These are phyloP conservation scores for Bidens hawaiensis DNA, from an alignment of 140 eudicot genomes.

Conservation along the genomic window DNA sequence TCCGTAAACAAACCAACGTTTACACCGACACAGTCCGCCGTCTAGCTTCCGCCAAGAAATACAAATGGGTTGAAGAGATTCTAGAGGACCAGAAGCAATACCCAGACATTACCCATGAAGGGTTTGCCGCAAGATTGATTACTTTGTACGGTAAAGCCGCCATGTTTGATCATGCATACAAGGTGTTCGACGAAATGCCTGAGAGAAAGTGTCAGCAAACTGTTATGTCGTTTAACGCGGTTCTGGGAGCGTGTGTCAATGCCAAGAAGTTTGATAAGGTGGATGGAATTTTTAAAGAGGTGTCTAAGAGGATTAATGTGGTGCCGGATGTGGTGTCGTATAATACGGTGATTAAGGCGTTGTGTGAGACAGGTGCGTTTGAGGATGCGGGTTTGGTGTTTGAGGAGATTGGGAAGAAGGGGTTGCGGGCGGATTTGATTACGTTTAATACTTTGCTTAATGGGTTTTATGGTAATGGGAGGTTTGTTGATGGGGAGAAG, in stretches of 20 bases:
- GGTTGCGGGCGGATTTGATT: slow-evolving; percentile 43
- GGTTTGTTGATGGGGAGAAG: slow-evolving; percentile 53
- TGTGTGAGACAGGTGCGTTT: slow-evolving; percentile 40
- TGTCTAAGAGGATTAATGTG: slow-evolving; percentile 31
- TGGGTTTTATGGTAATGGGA: slow-evolving; percentile 31
- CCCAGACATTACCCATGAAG: slow-evolving; percentile 41
- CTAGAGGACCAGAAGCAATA: slow-evolving; percentile 52
- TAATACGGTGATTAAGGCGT: slow-evolving; percentile 43
- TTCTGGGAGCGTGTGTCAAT: slow-evolving; percentile 45
- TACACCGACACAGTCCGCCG: slow-evolving; percentile 49
- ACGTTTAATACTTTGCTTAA: slow-evolving; percentile 50
- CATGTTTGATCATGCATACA: slow-evolving; percentile 60
- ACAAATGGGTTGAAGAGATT: slow-evolving; percentile 47
- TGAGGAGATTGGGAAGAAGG: slow-evolving; percentile 52
- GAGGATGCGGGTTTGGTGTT: slow-evolving; percentile 35
- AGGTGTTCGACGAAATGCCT: slow-evolving; percentile 80
- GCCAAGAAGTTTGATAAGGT: slow-evolving; percentile 36
- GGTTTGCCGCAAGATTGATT: slow-evolving; percentile 41
- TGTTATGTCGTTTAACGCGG: slow-evolving; percentile 53
- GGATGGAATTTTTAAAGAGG: slow-evolving; percentile 29
- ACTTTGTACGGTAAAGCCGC: slow-evolving; percentile 49
- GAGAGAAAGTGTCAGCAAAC: slow-evolving; percentile 34
- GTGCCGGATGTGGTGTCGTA: slow-evolving; percentile 44
- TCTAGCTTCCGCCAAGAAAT: slow-evolving; percentile 36
- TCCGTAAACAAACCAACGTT: slow-evolving; percentile 29